Percentiles rank a stretch among this genome's conserved stretches.
These are phyloP conservation scores for Acorus calamus DNA, from an alignment of 106 monocot genomes.

Conservation along the genomic window DNA sequence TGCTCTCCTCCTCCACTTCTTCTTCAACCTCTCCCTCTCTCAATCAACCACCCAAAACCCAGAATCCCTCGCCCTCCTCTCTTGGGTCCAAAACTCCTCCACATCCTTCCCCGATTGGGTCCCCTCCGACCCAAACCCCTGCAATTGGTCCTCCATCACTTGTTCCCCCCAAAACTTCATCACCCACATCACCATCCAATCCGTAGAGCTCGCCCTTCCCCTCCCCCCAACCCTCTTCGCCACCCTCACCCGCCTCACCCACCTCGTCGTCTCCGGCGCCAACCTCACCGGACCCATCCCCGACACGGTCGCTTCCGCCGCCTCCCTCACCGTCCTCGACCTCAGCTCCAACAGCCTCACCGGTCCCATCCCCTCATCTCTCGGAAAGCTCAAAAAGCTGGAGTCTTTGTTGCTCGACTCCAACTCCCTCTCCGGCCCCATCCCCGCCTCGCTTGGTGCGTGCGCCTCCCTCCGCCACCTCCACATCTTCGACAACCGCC, in stretches of 20 bases:
- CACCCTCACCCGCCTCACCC: conserved; percentile 25
- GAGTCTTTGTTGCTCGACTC: conserved; percentile 41
- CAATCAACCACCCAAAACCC: background rate
- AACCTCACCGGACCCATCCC: conserved; percentile 64
- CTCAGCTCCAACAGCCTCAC: conserved; percentile 49
- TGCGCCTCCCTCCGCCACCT: conserved; percentile 34
- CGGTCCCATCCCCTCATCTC: conserved; percentile 39
- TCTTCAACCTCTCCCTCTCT: conserved; percentile 1
- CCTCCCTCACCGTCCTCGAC: conserved; percentile 39
- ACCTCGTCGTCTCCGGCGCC: conserved; percentile 41
- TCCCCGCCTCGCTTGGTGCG: conserved; percentile 30
- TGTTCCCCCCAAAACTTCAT: conserved; percentile 30
- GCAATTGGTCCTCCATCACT: conserved; percentile 58
- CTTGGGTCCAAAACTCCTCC: conserved; percentile 28
- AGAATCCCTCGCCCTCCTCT: conserved; percentile 20
- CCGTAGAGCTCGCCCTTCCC: conserved; percentile 25
- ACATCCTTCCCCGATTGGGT: conserved; percentile 38
- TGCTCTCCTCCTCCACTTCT: background rate
- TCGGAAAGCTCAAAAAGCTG: conserved; percentile 24
- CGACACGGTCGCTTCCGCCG: conserved; percentile 20
- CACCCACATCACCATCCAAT: conserved; percentile 38
- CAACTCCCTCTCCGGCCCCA: conserved; percentile 52
- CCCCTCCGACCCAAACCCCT: conserved; percentile 35
- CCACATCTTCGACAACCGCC: conserved; percentile 67
- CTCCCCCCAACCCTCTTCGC: conserved; percentile 30